phyloP scores from a whole-genome alignment of 225 moss, liverwort and hornwort genomes.

The Polytrichum commune region DNA sequence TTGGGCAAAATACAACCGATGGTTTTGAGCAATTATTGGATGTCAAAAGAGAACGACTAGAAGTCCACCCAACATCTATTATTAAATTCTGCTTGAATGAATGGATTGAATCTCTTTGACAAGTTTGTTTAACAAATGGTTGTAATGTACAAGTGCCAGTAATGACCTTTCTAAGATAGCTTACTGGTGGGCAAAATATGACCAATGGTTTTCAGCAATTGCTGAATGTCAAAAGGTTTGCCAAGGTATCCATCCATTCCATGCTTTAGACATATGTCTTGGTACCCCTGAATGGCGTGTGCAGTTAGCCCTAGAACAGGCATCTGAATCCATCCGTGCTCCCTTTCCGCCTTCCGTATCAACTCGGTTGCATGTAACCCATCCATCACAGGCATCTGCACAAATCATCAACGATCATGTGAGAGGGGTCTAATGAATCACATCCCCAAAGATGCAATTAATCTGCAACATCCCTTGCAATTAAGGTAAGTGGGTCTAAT shows the following conservation, averaged over 20 bases:
- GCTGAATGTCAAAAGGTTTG: constrained; percentile 86
- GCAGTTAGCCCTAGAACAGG: constrained; percentile 79
- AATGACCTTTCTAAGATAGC: constrained; percentile 8
- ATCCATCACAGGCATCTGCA: constrained; percentile 90
- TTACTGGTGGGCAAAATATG: constrained; percentile 39
- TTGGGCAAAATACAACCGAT: constrained; percentile 57
- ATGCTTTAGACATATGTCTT: constrained; percentile 59
- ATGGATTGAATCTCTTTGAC: too few relatives aligned
- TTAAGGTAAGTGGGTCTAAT: too few relatives aligned
- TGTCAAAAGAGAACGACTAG: too few relatives aligned
- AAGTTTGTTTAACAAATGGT: not conserved
- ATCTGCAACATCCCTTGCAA: too few relatives aligned
- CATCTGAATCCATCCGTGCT: constrained; percentile 43
- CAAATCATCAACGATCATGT: too few relatives aligned
- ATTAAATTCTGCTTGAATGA: too few relatives aligned
- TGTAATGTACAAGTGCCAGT: constrained; percentile 37
- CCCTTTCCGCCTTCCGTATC: constrained; percentile 58
- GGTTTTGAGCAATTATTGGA: constrained; percentile 32
- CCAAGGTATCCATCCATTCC: constrained; percentile 77
- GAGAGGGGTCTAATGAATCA: too few relatives aligned
- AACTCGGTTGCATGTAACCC: constrained; percentile 61
- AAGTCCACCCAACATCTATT: too few relatives aligned
- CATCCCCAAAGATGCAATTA: too few relatives aligned
- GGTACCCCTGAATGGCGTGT: constrained; percentile 81
- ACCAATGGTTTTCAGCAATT: constrained; percentile 64